Percentiles rank a stretch among this genome's conserved stretches.
Conservation (phyloP, 352 stramenopile genomes). For the Globisporangium radiosum region DNA sequence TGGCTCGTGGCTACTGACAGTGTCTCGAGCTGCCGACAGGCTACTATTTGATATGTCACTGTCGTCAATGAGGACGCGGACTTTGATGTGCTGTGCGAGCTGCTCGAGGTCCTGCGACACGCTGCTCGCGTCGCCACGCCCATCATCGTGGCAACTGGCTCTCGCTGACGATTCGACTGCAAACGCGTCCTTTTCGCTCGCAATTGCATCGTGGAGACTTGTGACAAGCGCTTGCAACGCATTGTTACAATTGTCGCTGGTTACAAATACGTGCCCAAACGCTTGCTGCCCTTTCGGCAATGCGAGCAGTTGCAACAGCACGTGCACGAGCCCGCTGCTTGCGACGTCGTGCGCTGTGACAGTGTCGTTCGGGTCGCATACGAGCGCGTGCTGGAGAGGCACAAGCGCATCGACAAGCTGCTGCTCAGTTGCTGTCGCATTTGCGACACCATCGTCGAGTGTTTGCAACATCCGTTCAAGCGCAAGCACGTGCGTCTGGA, state of each 20-base stretch:
- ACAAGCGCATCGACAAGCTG: slow-evolving; percentile 7
- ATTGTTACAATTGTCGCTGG: background rate
- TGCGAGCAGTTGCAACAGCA: slow-evolving; percentile 29
- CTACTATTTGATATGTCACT: slow-evolving; percentile 29
- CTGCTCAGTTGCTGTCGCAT: no score
- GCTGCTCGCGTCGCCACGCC: slow-evolving; percentile 6
- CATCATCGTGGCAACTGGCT: background rate
- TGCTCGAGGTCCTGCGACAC: slow-evolving; percentile 50
- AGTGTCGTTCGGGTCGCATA: slow-evolving; percentile 20
- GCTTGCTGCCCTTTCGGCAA: slow-evolving; percentile 18
- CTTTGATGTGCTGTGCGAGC: slow-evolving; percentile 67
- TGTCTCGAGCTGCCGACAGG: slow-evolving; percentile 9
- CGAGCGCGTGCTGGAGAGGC: slow-evolving; percentile 22
- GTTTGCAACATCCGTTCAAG: no score
- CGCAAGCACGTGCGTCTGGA: slow-evolving; percentile 21
- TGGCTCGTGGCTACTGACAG: background rate
- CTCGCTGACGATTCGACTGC: slow-evolving; percentile 14
- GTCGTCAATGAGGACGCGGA: slow-evolving; percentile 58
- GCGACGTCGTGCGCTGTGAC: slow-evolving; percentile 60
- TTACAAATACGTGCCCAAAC: slow-evolving; percentile 31
- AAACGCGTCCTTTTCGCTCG: slow-evolving; percentile 55
- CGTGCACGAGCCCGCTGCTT: slow-evolving; percentile 42
- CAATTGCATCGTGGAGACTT: slow-evolving; percentile 55
- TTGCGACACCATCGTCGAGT: no score
- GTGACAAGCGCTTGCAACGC: slow-evolving; percentile 21